Base-by-base conservation (phyloP, 2,329 filamentous ascomycete genomes). In the Verticillium klebahnii region DNA sequence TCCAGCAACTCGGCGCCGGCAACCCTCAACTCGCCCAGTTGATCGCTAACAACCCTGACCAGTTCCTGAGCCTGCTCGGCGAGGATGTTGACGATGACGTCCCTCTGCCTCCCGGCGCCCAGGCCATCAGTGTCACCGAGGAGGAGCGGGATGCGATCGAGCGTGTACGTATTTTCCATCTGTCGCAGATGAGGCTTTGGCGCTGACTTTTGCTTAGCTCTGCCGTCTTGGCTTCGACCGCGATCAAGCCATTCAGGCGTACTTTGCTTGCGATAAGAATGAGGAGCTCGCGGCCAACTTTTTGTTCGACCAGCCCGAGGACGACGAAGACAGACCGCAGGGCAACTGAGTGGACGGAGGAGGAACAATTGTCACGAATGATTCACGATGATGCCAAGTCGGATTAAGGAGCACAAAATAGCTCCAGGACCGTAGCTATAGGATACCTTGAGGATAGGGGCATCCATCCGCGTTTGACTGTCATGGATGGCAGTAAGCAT, bases 221-320 rank as follows among this genome's bases (percentile, higher is more conserved):
- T 97, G 92, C 79, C 90, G 91, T 66, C 88, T 99, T 55, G 95
- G 95, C 39, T 99, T 99, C 74, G 88, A 94, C 70, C 89, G 93
- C 63, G 93, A 98, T 69, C 87, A 93, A 69, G 95, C 95, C 59
- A 97, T 98, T 68, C 94, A 99, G 79, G 95, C 95, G 31, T 99
- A 98, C 80, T 99, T 99, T 74, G 95, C 95, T 37, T 99, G 95
- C 77, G 95, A 99, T 78, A 99, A 98, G 85, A 98, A 99, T 76
- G 95, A 99, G 79, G 95, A 99, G 78, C 84, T 99, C 59, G 95
- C 95, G 0, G 95, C 95, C 66, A 99, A 99, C 79, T 98, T 97
- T 77, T 83, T 99, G 63, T 99, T 99, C 73, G 95, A 99, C 70
- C 93, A 98, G 78, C 93, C 93, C 11, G 93, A 96, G 64, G 93